Evolutionary conservation across 768 basidiomycete species (phyloP).

Genomic region (Mycena pura): DNA sequence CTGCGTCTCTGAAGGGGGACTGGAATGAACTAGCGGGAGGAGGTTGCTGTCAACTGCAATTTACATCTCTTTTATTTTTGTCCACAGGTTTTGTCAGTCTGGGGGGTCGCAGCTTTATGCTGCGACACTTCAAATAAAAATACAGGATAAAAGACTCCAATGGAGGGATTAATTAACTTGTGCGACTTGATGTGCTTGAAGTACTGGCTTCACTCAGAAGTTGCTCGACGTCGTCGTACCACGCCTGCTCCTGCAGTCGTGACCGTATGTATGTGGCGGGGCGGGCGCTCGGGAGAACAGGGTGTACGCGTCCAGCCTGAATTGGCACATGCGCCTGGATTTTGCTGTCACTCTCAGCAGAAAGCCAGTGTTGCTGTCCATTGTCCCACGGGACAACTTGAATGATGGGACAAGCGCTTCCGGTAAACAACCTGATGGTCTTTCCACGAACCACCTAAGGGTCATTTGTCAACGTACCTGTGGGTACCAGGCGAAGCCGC

Average conservation of each 20-base stretch:
- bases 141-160: slow-evolving; percentile 23
- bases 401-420: no score
- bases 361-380: no score
- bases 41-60: slow-evolving; percentile 21
- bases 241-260: slow-evolving; percentile 5
- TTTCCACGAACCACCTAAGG: no score
- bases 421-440: no score
- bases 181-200: background rate
- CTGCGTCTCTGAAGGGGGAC: background rate
- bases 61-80: slow-evolving; percentile 27
- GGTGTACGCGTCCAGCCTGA: no score
- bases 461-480: no score
- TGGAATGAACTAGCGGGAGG: slow-evolving; percentile 10
- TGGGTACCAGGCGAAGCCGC: no score
- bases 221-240: slow-evolving; percentile 1
- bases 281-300: no score
- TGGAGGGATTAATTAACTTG: background rate
- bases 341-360: no score
- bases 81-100: slow-evolving; percentile 6
- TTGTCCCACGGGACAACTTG: no score
- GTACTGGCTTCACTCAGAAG: background rate
- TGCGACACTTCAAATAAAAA: slow-evolving; percentile 20
- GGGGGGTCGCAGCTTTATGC: slow-evolving; percentile 9
- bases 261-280: no score
- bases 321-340: no score